Evolutionary conservation across 1,139 yeast species (phyloP).

Genomic region (Ashbya aceris): DNA sequence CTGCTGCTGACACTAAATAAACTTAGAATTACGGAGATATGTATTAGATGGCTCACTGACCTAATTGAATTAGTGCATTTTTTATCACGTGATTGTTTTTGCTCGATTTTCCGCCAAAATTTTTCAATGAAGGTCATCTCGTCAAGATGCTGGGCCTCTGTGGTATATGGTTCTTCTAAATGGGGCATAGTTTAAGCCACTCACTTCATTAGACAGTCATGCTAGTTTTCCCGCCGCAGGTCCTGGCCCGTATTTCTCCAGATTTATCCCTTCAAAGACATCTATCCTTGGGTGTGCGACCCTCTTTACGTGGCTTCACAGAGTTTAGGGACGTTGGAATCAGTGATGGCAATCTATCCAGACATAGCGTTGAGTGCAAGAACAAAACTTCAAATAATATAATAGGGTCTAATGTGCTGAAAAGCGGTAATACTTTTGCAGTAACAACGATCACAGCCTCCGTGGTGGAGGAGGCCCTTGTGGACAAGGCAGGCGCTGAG

Average conservation of each 20-base stretch:
- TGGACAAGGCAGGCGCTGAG: conserved; percentile 21
- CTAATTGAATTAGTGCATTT: too few species aligned
- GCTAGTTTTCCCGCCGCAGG: conserved; percentile 60
- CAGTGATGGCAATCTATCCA: conserved; percentile 36
- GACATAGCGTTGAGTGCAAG: conserved; percentile 23
- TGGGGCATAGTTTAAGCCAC: too few species aligned
- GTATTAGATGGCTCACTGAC: too few species aligned
- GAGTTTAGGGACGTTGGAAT: conserved; percentile 60
- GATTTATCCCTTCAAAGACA: conserved; percentile 76
- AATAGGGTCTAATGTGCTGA: conserved; percentile 64
- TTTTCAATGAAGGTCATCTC: neutral
- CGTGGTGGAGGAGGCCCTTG: conserved; percentile 42
- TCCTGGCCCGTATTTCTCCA: conserved; percentile 78
- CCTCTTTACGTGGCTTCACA: conserved; percentile 57
- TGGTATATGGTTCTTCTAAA: too few species aligned
- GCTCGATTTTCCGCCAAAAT: neutral
- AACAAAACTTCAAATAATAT: conserved; percentile 29
- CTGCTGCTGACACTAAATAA: too few species aligned
- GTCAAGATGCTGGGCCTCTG: too few species aligned
- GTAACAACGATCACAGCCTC: conserved; percentile 72
- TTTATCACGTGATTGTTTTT: neutral
- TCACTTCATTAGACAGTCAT: conserved; percentile 10
- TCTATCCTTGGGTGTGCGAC: conserved; percentile 60
- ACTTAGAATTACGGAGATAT: too few species aligned
- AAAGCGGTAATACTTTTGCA: conserved; percentile 67